Evolutionary conservation across 2,329 filamentous ascomycete genomes (phyloP), one percentile per base, ranked within the genome.

Genomic region (Trichoderma simmonsii): DNA sequence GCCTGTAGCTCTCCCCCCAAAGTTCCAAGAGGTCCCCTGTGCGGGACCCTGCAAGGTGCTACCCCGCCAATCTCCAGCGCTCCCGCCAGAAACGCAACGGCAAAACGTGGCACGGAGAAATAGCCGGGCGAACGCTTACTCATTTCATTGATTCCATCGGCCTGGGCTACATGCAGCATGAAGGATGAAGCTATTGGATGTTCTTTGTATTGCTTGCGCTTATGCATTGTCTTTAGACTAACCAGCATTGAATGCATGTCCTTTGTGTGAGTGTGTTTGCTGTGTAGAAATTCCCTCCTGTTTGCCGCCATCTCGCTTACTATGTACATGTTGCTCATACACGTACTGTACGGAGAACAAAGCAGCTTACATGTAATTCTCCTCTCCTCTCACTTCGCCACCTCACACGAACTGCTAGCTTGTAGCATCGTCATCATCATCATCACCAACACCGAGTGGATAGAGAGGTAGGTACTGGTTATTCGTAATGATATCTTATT

Each of bases 51-150:
- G 66, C 66, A 39, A 70, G 15, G 26, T 71, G 51, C 28, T 39
- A 54, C 62, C 69, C 71, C 71, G 39, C 56, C 71, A 69, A 70
- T 70, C 66, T 72, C 56, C 71, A 72, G 71, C 71, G 71, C 57
- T 70, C 26, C 64, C 70, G 51, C 32, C 61, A 51, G 43, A 70
- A 43, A 59, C 56, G 66, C 56, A 51, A 54, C 66, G 28, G 56
- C 24, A 70, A 70, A 70, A 70, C 67, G 67, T 70, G 67, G 67
- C 61, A 60, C 54, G 65, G 65, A 39, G 65, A 68, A 60, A 32
- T 43, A 34, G 54, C 32, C 65, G 51, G 65, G 26, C 26, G 32
- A 24, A 15, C 15, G 62, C 39, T 64, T 39, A n/a, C 43, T 51
- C 43, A 12, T 51, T 48, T n/a, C 39, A 43, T 43, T 8, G 7